Conservation (phyloP, 345 rosid species). For the Physaria fendleri region DNA sequence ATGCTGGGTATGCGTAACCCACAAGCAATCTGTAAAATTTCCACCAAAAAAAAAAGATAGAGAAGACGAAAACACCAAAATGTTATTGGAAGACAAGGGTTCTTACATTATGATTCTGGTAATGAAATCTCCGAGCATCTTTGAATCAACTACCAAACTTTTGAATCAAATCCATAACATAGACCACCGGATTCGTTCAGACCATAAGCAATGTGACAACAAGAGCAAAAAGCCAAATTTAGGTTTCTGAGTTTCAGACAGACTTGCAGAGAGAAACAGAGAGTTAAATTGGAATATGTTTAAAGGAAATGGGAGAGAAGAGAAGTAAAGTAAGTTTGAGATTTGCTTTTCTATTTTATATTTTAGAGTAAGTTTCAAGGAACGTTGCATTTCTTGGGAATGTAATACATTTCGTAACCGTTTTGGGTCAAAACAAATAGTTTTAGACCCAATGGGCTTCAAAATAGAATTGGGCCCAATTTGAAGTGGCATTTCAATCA, state of each 20-base stretch:
- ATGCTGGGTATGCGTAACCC: slow-evolving; percentile 88
- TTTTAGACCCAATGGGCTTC: too few species aligned
- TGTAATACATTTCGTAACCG: slow-evolving; percentile 19
- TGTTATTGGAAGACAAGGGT: not conserved
- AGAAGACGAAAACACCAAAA: not conserved
- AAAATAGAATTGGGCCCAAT: too few species aligned
- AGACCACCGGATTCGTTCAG: not conserved
- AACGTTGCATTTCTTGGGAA: slow-evolving; percentile 21
- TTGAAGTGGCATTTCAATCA: too few species aligned
- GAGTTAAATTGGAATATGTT: not conserved
- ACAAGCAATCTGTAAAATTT: slow-evolving; percentile 46
- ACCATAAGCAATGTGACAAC: not conserved
- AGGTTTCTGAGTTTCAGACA: not conserved
- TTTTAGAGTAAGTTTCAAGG: not conserved
- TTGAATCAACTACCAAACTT: slow-evolving; percentile 8
- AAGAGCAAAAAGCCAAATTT: not conserved
- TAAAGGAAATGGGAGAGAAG: not conserved
- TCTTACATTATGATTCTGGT: slow-evolving; percentile 47
- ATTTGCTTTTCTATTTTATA: not conserved
- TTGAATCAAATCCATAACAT: not conserved
- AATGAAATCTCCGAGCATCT: slow-evolving; percentile 57
- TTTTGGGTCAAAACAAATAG: not conserved
- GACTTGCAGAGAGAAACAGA: not conserved
- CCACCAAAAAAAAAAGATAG: not conserved
- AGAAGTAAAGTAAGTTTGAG: not conserved